A percentile compares a stretch with the other conserved stretches of the same genome.
phyloP scores from a whole-genome alignment of 1,284 basidiomycete species.

The Trichosporon sp. region DNA sequence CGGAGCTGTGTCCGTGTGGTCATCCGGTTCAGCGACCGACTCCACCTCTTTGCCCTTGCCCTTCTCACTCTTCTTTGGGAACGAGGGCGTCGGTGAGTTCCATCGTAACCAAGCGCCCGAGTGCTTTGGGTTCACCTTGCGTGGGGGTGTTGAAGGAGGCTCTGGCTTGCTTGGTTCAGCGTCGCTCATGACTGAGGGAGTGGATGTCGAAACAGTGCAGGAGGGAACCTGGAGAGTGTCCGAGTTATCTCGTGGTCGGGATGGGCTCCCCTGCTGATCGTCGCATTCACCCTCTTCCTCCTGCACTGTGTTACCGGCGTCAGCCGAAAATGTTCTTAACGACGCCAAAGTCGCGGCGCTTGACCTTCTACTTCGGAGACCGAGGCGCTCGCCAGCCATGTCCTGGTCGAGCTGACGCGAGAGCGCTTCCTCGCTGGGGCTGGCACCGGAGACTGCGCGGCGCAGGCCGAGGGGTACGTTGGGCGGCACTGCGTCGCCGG shows the following conservation, averaged over 20 bases:
- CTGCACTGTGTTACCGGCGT: conserved; percentile 31
- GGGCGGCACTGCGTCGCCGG: conserved; percentile 33
- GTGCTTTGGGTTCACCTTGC: conserved; percentile 45
- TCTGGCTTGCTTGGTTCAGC: not conserved
- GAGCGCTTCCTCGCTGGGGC: conserved; percentile 41
- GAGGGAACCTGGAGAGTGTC: conserved; percentile 15
- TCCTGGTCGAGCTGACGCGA: conserved; percentile 49
- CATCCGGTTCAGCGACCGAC: not conserved
- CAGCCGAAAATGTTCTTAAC: conserved; percentile 24
- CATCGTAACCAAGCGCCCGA: conserved; percentile 49
- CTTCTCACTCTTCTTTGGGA: conserved; percentile 43
- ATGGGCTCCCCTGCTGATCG: conserved; percentile 3
- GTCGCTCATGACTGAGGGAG: not conserved
- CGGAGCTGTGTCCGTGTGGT: not conserved
- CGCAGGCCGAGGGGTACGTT: conserved; percentile 17
- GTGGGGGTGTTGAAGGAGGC: conserved; percentile 16
- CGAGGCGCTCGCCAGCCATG: conserved; percentile 47
- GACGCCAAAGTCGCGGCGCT: conserved; percentile 42
- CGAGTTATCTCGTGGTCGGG: not conserved
- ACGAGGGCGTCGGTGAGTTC: conserved; percentile 45
- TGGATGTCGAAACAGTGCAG: not conserved
- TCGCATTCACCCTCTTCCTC: conserved; percentile 33
- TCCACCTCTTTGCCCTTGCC: conserved; percentile 37
- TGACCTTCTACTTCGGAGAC: conserved; percentile 45
- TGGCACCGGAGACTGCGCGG: conserved; percentile 24